Evolutionary conservation across 2,329 filamentous ascomycete genomes (phyloP).

Genomic region (Hymenoscyphus fraxineus): DNA sequence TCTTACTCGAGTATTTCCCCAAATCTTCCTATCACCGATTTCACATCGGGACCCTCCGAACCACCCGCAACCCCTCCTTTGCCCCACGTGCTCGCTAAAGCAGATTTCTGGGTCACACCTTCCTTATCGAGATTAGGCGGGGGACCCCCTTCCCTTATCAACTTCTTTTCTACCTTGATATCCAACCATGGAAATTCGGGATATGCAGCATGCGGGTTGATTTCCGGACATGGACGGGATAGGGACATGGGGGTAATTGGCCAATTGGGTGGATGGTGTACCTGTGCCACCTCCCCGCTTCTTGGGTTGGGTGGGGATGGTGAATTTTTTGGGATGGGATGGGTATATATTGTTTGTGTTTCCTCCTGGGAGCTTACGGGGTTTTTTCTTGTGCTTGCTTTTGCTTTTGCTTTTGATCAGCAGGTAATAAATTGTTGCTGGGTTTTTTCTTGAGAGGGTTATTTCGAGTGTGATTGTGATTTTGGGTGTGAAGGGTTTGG

Average conservation of each 20-base stretch:
- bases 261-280: not conserved
- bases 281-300: too few species aligned
- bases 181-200: too few species aligned
- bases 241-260: not conserved
- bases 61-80: not conserved
- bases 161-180: too few species aligned
- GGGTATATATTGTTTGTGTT: not conserved
- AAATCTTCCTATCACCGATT: too few species aligned
- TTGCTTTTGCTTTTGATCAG: not conserved
- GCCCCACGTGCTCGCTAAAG: constrained; percentile 10
- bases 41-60: not conserved
- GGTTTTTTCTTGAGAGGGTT: too few species aligned
- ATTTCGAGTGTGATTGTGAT: not conserved
- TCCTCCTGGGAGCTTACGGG: too few species aligned
- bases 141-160: not conserved
- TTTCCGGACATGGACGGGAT: not conserved
- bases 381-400: not conserved
- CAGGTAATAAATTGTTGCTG: too few species aligned
- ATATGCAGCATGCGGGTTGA: not conserved
- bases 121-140: constrained; percentile 13
- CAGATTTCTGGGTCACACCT: not conserved
- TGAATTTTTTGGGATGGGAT: not conserved
- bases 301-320: not conserved
- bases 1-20: too few species aligned
- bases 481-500: not conserved